Conservation (phyloP, 1,139 yeast species). For the Groenewaldozyma auringiensis region DNA sequence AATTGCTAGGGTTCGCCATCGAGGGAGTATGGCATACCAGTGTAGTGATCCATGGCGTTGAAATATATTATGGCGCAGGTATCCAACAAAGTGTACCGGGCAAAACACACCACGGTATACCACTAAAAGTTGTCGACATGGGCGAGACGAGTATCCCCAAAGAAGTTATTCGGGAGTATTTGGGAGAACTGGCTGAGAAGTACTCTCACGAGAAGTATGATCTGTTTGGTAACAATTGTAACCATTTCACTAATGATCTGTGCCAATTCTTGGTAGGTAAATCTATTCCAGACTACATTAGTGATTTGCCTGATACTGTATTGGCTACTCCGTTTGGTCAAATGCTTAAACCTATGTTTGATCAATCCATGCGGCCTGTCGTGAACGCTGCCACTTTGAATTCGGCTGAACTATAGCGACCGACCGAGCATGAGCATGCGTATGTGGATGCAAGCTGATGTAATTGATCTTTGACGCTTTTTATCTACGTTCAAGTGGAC, state of each 20-base stretch:
- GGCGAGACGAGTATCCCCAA: constrained; percentile 48
- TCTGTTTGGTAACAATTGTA: constrained; percentile 59
- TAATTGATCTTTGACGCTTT: too few relatives aligned
- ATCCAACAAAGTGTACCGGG: constrained; percentile 47
- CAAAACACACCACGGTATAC: constrained; percentile 51
- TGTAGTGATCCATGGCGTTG: constrained; percentile 48
- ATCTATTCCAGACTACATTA: constrained; percentile 42
- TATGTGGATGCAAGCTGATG: too few relatives aligned
- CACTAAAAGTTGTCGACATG: constrained; percentile 45
- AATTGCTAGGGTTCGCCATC: constrained; percentile 29
- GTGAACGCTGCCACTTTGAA: constrained; percentile 16
- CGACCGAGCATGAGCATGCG: not conserved
- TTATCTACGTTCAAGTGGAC: too few relatives aligned
- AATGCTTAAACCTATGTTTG: constrained; percentile 36
- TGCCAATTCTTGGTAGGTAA: constrained; percentile 54
- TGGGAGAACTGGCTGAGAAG: constrained; percentile 43
- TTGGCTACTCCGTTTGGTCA: constrained; percentile 55
- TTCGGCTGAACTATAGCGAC: constrained; percentile 7
- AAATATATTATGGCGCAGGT: constrained; percentile 56
- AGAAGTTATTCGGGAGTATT: constrained; percentile 47
- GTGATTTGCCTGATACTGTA: constrained; percentile 49
- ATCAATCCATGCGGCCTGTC: constrained; percentile 17
- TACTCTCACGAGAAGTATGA: constrained; percentile 48
- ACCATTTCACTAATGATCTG: constrained; percentile 55
- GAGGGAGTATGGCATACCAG: constrained; percentile 68